Evolutionary conservation across 768 basidiomycete genomes (phyloP), one percentile per base, ranked within the genome.

Genomic region (Cystofilobasidium bisporidii): DNA sequence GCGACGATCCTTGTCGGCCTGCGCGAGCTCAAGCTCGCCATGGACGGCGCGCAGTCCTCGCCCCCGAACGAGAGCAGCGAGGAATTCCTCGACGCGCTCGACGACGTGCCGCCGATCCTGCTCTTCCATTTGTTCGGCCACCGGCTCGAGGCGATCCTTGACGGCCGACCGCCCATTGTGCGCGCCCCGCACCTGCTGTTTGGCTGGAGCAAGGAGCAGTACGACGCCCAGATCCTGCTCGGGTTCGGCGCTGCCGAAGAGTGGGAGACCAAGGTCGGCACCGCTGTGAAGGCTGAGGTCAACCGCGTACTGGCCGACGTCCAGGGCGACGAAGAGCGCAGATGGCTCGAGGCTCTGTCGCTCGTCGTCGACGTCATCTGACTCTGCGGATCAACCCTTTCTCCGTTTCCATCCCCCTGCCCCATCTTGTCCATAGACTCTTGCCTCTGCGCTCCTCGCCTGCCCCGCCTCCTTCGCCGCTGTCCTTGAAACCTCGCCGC

Each of bases 51-150:
- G 8, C 10, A 18, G 28, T 4, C 11, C 6, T 2, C 53, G 5
- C 28, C 5, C 1, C 28, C 26, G 18, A 4, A 30, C 53, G 18
- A 32, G 28, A 30, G 30, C 24, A 24, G 26, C 26, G 60, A 61
- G 17, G 47, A 63, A n/a, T 53, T 53, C 18, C 56, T 65, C 33
- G 64, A 65, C 45, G 64, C 68, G 26, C 36, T 69, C 24, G 68
- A 69, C 57, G 68, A 69, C 50, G 68, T 69, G 12, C 68, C 68
- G 11, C 63, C 68, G 11, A 38, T 69, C n/a, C 53, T 69, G 32
- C 59, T 69, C 18, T 69, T 64, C 58, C 63, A 64, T 47, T 58
- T 69, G 28, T 69, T 64, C 24, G 45, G 41, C 15, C 22, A 43
- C 22, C 32, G 63, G 32, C 55, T 69, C 20, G 53, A 18, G 15